Evolutionary conservation across 257 asterid genomes (phyloP).

Genomic region (Jacaranda copaia): DNA sequence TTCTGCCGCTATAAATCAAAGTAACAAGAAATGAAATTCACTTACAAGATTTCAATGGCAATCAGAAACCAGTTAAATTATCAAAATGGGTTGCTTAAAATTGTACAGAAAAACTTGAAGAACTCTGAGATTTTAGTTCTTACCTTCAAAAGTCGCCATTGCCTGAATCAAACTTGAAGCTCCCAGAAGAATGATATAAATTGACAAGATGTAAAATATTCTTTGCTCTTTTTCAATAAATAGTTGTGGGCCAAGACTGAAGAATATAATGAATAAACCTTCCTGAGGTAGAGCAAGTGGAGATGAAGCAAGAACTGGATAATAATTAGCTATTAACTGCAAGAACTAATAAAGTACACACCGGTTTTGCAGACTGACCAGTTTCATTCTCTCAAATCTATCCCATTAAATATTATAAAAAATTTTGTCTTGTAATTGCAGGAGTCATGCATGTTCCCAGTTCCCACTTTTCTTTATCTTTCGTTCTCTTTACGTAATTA

Average conservation of each 20-base stretch:
- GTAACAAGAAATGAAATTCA: neutral
- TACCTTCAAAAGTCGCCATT: constrained; percentile 47
- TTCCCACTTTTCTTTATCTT: too few species aligned
- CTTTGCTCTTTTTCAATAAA: too few species aligned
- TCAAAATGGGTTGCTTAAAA: neutral
- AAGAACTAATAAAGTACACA: neutral
- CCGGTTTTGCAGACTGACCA: neutral
- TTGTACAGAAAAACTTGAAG: neutral
- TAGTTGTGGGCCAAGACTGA: neutral
- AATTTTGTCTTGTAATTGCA: too few species aligned
- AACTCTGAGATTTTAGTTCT: neutral
- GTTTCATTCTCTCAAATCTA: neutral
- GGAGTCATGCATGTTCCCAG: too few species aligned
- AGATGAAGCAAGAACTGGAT: neutral
- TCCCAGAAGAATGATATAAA: neutral
- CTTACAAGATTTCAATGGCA: neutral
- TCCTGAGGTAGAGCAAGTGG: neutral
- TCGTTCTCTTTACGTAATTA: too few species aligned
- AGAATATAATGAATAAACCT: neutral
- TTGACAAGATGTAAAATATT: neutral
- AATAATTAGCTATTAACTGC: too few species aligned
- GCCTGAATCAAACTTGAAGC: neutral
- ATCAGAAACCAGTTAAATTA: neutral
- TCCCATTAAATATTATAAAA: neutral
- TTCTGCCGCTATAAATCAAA: constrained; percentile 33